phyloP scores from a whole-genome alignment of 148 eudicot genomes.

The Nepenthes gracilis region DNA sequence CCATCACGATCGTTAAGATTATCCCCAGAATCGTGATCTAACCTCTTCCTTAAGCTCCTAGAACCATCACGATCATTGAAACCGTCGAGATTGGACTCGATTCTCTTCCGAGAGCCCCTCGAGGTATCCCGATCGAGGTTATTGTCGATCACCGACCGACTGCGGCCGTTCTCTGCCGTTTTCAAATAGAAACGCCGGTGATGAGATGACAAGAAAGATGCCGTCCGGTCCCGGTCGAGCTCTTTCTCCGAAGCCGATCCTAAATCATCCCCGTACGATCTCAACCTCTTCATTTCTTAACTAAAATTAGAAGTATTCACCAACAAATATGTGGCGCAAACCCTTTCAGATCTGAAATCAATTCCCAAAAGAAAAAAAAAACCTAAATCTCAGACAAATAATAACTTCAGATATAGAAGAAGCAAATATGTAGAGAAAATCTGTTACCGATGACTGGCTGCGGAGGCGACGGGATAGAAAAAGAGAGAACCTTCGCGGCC shows the following conservation, averaged over 20 bases:
- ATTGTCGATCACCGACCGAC: conserved; percentile 15
- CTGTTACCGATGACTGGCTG: conserved; percentile 4
- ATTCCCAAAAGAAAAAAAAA: conserved; percentile 1
- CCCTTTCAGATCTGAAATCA: conserved; percentile 1
- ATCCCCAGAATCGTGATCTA: conserved; percentile 14
- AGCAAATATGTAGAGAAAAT: not conserved
- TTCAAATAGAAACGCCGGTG: conserved; percentile 21
- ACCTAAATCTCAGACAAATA: conserved; percentile 8
- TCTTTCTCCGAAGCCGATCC: conserved; percentile 26
- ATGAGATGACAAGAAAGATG: conserved; percentile 29
- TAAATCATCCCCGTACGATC: conserved; percentile 34
- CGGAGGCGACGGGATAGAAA: not conserved
- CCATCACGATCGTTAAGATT: conserved; percentile 43
- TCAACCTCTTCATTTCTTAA: conserved; percentile 26
- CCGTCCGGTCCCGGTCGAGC: conserved; percentile 13
- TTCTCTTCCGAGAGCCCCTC: conserved; percentile 14
- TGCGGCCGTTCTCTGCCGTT: conserved; percentile 18
- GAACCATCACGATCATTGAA: conserved; percentile 8
- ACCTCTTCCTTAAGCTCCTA: conserved; percentile 12
- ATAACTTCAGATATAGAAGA: not conserved
- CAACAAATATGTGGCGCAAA: not conserved
- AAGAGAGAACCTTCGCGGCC: not conserved
- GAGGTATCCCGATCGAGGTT: conserved; percentile 23
- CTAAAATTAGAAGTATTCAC: conserved; percentile 1
- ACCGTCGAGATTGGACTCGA: conserved; percentile 8